Evolutionary conservation across 2,329 filamentous ascomycete genomes (phyloP), one percentile per base, ranked within the genome.

Genomic region (Aspergillus ochraceoroseus): DNA sequence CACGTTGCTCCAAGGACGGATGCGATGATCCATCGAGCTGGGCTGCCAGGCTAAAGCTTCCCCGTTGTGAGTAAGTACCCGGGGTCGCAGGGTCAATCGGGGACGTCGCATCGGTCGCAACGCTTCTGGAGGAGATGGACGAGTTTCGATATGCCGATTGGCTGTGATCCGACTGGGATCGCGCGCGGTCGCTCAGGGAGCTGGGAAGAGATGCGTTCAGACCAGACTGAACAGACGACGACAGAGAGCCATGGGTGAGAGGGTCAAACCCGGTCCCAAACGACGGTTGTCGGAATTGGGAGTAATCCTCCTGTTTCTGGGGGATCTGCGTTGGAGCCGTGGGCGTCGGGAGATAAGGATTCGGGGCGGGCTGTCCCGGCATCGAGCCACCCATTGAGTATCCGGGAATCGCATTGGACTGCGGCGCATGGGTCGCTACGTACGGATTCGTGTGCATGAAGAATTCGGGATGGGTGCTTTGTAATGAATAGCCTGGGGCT

Each of bases 91-190:
- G 57, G 36, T 67, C 64, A 38, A 67, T 61, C 1, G 62, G 59
- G 2, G 64, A 64, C 8, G 65, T 60, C 2, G 58, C 58, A 31
- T 67, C 65, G 8, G 64, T 59, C 5, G 60, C 54, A 25, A 64
- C 55, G 36, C 56, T 64, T 28, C 65, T 61, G 14, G 60, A 63
- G 8, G 64, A 63, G 15, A 68, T 58, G 6, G 64, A 65, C 3
- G 63, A 60, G 27, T 64, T 68, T 32, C 65, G 60, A 40, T 68
- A 68, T 7, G 62, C 57, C 2, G 59, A 55, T 1, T 58, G 55
- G 38, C 59, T 63, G 44, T 62, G 58, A 11, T 64, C 59, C 2
- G 62, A 61, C 15, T 58, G 56, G 7, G 62, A 63, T 25, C 63
- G 58, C 42, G 57, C 63, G 28, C 64, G 62, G 17, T 66, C 64